These are phyloP conservation scores for Phialocephala sp. DNA, from an alignment of 2,329 filamentous ascomycete species.

Conservation along the genomic window DNA sequence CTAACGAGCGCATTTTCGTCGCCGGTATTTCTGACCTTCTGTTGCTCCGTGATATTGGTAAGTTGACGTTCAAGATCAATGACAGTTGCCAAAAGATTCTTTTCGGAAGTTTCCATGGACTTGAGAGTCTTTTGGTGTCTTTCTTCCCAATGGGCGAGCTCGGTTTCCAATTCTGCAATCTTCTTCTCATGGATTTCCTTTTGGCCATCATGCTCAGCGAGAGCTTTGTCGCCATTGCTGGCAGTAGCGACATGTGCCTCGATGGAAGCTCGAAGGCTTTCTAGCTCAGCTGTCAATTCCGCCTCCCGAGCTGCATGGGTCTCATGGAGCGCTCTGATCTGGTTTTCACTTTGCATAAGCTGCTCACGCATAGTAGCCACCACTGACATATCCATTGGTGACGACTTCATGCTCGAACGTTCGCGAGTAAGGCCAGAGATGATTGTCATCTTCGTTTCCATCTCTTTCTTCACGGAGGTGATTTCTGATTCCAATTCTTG, in stretches of 20 bases:
- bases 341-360: constrained; percentile 82
- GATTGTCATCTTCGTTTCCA: constrained; percentile 95
- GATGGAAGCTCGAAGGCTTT: constrained; percentile 59
- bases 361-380: constrained; percentile 88
- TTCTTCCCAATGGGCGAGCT: constrained; percentile 75
- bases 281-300: constrained; percentile 74
- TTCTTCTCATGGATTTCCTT: constrained; percentile 44
- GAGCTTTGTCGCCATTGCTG: constrained; percentile 26
- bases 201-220: constrained; percentile 32
- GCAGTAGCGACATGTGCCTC: constrained; percentile 26
- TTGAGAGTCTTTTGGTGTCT: constrained; percentile 76
- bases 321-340: constrained; percentile 76
- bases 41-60: constrained; percentile 47
- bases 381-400: constrained; percentile 89
- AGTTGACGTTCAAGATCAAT: constrained; percentile 71
- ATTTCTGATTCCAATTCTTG: constrained; percentile 89
- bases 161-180: constrained; percentile 69
- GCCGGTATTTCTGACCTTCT: constrained; percentile 55
- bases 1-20: constrained; percentile 66
- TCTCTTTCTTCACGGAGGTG: constrained; percentile 84
- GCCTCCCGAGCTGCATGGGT: constrained; percentile 75
- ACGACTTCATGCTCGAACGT: constrained; percentile 83
- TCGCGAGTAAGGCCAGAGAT: constrained; percentile 94
- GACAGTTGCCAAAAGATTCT: constrained; percentile 74
- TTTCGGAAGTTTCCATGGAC: constrained; percentile 74